Evolutionary conservation across 2,329 filamentous ascomycete genomes (phyloP).

Genomic region (Sporothrix sp.): DNA sequence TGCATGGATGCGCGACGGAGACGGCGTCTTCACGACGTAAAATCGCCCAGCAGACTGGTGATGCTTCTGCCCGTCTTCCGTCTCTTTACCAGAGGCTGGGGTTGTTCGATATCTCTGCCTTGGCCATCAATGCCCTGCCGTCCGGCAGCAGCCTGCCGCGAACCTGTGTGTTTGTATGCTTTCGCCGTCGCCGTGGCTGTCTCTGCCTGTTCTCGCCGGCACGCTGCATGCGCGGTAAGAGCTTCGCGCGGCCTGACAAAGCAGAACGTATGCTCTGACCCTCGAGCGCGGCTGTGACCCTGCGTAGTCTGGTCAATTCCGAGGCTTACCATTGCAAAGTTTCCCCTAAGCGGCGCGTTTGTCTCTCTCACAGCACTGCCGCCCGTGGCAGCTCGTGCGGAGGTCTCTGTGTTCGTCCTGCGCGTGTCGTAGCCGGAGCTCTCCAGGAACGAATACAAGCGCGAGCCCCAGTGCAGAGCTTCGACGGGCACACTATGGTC

Average conservation of each 20-base stretch:
- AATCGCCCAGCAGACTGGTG: not conserved
- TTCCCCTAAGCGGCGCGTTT: not conserved
- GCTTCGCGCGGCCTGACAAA: not conserved
- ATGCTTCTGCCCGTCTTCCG: not conserved
- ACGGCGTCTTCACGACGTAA: not conserved
- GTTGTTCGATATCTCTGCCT: not conserved
- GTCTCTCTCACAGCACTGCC: not conserved
- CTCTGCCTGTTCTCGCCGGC: not conserved
- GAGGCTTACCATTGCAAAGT: constrained; percentile 6
- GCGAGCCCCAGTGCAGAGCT: constrained; percentile 2
- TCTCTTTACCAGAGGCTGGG: not conserved
- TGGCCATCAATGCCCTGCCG: no score
- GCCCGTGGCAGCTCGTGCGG: no score
- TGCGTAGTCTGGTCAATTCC: not conserved
- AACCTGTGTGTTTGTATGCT: no score
- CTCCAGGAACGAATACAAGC: constrained; percentile 7
- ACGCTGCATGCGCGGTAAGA: not conserved
- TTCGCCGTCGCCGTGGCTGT: not conserved
- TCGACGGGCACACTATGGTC: not conserved
- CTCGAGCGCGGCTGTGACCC: not conserved
- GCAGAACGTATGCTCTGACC: not conserved
- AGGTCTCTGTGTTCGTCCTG: not conserved
- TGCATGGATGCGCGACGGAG: no score
- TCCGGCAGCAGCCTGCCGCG: no score
- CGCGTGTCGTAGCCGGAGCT: not conserved